Percentiles rank a stretch among this genome's conserved stretches.
phyloP scores from a whole-genome alignment of 495 filamentous ascomycete genomes.

The Talaromyces wortmannii region DNA sequence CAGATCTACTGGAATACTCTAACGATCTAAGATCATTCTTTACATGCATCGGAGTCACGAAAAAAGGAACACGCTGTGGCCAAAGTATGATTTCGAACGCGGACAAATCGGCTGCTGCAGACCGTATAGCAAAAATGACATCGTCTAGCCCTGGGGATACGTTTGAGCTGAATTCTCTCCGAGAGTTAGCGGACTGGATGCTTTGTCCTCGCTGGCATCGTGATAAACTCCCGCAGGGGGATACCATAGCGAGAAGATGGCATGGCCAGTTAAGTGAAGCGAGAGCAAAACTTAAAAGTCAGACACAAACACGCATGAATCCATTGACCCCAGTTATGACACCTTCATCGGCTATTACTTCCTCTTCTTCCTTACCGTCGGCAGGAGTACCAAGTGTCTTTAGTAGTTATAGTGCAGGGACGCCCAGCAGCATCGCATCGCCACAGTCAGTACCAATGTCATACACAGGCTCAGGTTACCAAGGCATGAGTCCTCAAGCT shows the following conservation, averaged over 20 bases:
- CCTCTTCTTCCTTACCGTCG: neutral
- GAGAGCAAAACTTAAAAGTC: neutral
- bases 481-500: neutral
- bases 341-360: neutral
- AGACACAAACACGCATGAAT: neutral
- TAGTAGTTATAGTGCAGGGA: slow-evolving; percentile 1
- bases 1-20: neutral
- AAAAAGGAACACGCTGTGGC: slow-evolving; percentile 1
- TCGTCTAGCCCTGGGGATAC: neutral
- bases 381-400: neutral
- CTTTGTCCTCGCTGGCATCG: slow-evolving; percentile 7
- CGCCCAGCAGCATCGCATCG: slow-evolving; percentile 1
- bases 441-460: slow-evolving; percentile 1
- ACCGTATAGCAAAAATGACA: neutral
- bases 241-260: slow-evolving; percentile 2
- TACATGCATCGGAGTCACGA: slow-evolving; percentile 5
- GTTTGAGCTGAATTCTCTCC: slow-evolving; percentile 2
- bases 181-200: slow-evolving; percentile 6
- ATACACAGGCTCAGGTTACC: neutral
- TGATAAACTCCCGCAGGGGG: neutral
- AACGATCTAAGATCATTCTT: neutral
- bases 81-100: slow-evolving; percentile 1
- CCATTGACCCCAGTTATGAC: neutral
- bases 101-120: neutral
- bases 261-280: neutral